Evolutionary conservation across 208 protist species (phyloP), one percentile per base, ranked within the genome.

Genomic region (Crithidia brevicula): DNA sequence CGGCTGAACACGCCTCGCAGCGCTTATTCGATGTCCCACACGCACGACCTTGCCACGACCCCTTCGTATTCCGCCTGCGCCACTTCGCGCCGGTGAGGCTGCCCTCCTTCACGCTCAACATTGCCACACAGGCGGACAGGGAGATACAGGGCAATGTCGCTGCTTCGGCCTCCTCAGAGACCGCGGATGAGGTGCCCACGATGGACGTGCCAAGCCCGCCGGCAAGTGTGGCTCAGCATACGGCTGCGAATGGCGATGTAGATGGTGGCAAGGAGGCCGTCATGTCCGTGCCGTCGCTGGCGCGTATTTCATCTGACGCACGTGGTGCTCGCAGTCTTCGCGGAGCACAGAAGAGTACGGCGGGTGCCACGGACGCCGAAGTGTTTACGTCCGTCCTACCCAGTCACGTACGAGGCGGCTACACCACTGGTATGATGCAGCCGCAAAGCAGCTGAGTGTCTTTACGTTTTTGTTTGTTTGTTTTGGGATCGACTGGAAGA

Each of bases 31-130:
- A 74, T 25, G 42, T 30, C 4, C 69, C 69, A 22, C 27, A 25
- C 5, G 15, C 8, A 13, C 60, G 50, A 10, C 59, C 69, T n/a
- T 63, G 13, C 18, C 69, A 74, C 53, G 69, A 74, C 28, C 46
- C 69, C 10, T 74, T 74, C 25, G 45, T 40, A 11, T 74, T 66
- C 30, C 69, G 58, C 3, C 52, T 74, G 38, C 34, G 56, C 5
- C 69, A 63, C 45, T 67, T 62, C 28, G 59, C 52, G 1, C 51
- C 60, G 6, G 69, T 74, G 1, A n/a, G 43, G 2, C 40, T 67
- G 52, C 69, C 69, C 3, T 3, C 20, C n/a, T 68, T 74, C 30
- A 42, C 30, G 11, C 20, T 74, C 20, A 60, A 74, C 31, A 50
- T 74, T 11, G 25, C 52, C 8, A 25, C 69, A 1, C 51, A 62